Evolutionary conservation across 495 filamentous ascomycete species (phyloP).

Genomic region (Hypomontagnella submonticulosa): DNA sequence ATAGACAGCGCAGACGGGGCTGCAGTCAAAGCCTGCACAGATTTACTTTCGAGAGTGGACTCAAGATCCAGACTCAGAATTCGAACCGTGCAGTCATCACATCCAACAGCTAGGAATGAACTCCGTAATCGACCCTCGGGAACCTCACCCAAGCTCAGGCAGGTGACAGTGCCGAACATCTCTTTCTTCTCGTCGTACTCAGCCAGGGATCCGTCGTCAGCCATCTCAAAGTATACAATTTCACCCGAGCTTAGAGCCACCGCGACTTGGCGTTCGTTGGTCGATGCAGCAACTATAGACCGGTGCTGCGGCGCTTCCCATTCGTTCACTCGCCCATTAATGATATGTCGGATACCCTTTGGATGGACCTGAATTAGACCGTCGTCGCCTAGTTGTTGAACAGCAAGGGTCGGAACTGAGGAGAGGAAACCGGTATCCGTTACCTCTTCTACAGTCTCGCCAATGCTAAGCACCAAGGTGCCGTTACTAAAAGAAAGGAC

Average conservation of each 20-base stretch:
- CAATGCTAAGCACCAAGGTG: slow-evolving; percentile 89
- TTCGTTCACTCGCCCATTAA: slow-evolving; percentile 85
- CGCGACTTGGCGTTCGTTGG: slow-evolving; percentile 92
- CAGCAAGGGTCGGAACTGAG: slow-evolving; percentile 85
- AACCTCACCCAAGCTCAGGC: slow-evolving; percentile 90
- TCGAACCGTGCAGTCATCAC: slow-evolving; percentile 94
- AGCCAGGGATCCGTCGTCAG: slow-evolving; percentile 85
- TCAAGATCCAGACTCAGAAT: slow-evolving; percentile 92
- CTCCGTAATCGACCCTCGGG: slow-evolving; percentile 87
- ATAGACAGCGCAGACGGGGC: slow-evolving; percentile 91
- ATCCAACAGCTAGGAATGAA: slow-evolving; percentile 93
- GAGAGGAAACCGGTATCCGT: slow-evolving; percentile 91
- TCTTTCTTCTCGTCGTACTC: slow-evolving; percentile 96
- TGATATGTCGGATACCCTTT: slow-evolving; percentile 91
- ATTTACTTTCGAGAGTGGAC: slow-evolving; percentile 88
- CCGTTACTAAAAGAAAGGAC: slow-evolving; percentile 75
- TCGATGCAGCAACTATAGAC: slow-evolving; percentile 93
- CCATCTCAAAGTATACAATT: slow-evolving; percentile 98
- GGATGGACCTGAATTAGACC: slow-evolving; percentile 95
- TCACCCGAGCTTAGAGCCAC: slow-evolving; percentile 94
- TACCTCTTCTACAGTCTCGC: slow-evolving; percentile 95
- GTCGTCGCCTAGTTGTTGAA: slow-evolving; percentile 94
- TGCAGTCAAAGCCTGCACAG: slow-evolving; percentile 90
- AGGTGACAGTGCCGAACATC: slow-evolving; percentile 96
- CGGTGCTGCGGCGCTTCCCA: slow-evolving; percentile 94